Base-by-base conservation (phyloP, 257 asterid genomes). In the Penstemon barbatus region DNA sequence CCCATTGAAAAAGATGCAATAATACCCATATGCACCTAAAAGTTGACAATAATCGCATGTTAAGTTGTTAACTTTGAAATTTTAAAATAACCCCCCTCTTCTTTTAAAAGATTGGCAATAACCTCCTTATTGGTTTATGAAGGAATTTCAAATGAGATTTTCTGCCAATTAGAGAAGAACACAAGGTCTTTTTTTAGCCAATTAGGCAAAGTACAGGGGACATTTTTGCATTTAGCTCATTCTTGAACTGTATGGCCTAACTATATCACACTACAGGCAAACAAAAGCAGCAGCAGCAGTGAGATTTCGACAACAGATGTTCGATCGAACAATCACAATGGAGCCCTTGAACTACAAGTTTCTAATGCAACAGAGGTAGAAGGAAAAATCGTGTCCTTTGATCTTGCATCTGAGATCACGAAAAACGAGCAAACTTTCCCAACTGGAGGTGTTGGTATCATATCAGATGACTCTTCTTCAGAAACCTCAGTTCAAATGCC, bases 391-490 rank as follows among this genome's bases (percentile, higher is more conserved):
- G 62, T 66, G 25, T 36, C 61, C 52, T 45, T 37, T 4, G 82
- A 76, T 71, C 46, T 39, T 39, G 58, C 79, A 12, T 61, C 68
- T 12, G 74, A 66, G 66, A 66, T 41, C 11, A 33, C 63, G 49
- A 13, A 61, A 55, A 25, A 25, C 2, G 33, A 25, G 33, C 33
- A 25, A 25, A 25, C 33, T 25, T 25, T 25, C 33, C 54, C 8
- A 36, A 70, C 33, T 25, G 2, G 33, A 25, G 33, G 33, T 2
- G 33, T 25, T 25, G 33, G 33, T 25, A 25, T 25, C 33, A 25
- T 25, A 25, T 25, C 33, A 36, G 57, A 11, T n/a, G 81, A 77
- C 18, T 79, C 89, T 4, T 78, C 78, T 19, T 71, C 92, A 38
- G 86, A 77, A 67, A 69, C 66, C 63, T 73, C 76, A 48, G 56